Evolutionary conservation across 176 grass and related monocot species (phyloP).

Genomic region (Oryza meyeriana): DNA sequence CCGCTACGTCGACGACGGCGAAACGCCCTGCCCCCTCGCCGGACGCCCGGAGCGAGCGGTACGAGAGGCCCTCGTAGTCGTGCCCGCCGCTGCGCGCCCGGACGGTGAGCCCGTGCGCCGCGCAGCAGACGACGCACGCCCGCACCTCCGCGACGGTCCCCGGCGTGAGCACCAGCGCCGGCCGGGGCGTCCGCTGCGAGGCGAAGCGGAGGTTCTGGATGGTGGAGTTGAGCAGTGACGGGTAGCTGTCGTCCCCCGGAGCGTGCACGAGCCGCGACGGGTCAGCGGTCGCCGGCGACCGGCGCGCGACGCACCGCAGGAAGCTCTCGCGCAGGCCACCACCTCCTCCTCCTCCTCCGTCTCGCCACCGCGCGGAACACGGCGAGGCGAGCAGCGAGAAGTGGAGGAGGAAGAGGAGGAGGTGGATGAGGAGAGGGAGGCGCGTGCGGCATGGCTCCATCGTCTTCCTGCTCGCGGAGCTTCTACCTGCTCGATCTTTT

Average conservation of each 20-base stretch:
- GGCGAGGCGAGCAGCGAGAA: neutral
- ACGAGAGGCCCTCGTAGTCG: slow-evolving; percentile 75
- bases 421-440: neutral
- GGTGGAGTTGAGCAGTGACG: slow-evolving; percentile 40
- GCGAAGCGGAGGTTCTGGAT: slow-evolving; percentile 70
- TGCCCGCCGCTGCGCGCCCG: slow-evolving; percentile 60
- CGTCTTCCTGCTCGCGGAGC: neutral
- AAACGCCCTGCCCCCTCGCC: slow-evolving; percentile 26
- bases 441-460: neutral
- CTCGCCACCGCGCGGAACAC: neutral
- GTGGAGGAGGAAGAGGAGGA: neutral
- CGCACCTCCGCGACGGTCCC: slow-evolving; percentile 17
- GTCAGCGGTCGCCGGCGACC: slow-evolving; percentile 39
- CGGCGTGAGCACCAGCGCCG: slow-evolving; percentile 49
- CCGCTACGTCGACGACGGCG: slow-evolving; percentile 51
- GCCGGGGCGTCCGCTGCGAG: slow-evolving; percentile 14
- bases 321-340: slow-evolving; percentile 38
- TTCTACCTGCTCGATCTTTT: neutral
- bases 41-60: slow-evolving; percentile 23
- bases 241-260: slow-evolving; percentile 28
- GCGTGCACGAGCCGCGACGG: slow-evolving; percentile 29
- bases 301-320: slow-evolving; percentile 44
- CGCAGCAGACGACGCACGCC: slow-evolving; percentile 48
- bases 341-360: neutral
- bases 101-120: slow-evolving; percentile 27